Base-by-base conservation (phyloP, 257 asterid species). In the Nicotiana sylvestris region DNA sequence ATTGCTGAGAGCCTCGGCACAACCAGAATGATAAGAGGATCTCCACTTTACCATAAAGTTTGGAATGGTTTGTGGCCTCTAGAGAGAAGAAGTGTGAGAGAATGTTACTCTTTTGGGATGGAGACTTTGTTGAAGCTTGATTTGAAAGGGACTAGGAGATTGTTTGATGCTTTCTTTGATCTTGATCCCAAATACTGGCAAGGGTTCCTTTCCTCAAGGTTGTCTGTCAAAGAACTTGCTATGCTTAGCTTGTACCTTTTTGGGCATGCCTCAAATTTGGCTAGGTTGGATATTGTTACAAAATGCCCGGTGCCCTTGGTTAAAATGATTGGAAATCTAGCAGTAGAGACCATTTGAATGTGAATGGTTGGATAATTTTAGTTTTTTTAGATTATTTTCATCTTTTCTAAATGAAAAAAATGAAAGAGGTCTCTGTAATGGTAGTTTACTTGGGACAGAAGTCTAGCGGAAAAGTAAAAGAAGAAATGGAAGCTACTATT, bases 21-120 rank as follows among this genome's bases (percentile, higher is more conserved):
- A 10, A 90, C 93, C 6, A 86, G 97, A 55, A 93, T 91, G 98
- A 86, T 96, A 4, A 82, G 97, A 83, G 98, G 99, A 85, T 66
- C 85, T 6, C 89, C 84, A 35, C 85, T 94, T 43, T 68, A 84
- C 81, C 68, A 80, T 10, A 89, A 83, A 78, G 96, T 83, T 27
- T 96, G 98, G 98, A 86, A 94, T 76, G 93, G 91, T 0, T 62
- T 96, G 86, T 96, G 99, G 99, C 95, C 98, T 18, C 27, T 81
- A 51, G 96, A 91, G 90, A 91, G 87, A 89, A 87, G 92, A 81
- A 53, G 89, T n/a, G 62, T 43, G 2, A 90, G 99, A 88, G 94
- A 93, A 66, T 96, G 78, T 80, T 90, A 93, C 76, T 85, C 82
- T 53, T 96, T 94, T 66, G 99, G 99, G 17, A 93, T 94, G 99